Conservation (phyloP, 1,284 basidiomycete genomes). For the Meripilus lineatus region DNA sequence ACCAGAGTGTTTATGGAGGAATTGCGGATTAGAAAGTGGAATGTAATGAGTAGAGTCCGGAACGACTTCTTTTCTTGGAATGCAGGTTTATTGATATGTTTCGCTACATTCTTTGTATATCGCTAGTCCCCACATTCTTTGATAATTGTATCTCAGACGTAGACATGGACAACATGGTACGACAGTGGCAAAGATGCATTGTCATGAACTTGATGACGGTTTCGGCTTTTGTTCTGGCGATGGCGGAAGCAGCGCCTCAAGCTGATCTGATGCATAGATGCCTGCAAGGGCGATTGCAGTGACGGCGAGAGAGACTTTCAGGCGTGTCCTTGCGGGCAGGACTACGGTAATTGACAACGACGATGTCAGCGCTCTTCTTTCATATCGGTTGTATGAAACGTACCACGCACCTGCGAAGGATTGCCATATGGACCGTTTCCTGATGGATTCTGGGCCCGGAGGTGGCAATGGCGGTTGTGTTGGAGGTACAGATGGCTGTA, state of each 20-base stretch:
- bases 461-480: not conserved
- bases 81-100: no score
- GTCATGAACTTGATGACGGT: not conserved
- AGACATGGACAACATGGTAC: not conserved
- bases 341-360: constrained; percentile 37
- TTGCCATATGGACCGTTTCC: constrained; percentile 27
- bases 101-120: no score
- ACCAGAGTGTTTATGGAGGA: constrained; percentile 10
- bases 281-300: constrained; percentile 50
- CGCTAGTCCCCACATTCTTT: not conserved
- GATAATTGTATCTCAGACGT: not conserved
- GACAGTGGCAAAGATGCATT: not conserved
- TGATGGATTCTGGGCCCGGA: not conserved
- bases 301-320: constrained; percentile 51
- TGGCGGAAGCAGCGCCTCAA: constrained; percentile 43
- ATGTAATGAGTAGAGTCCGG: not conserved
- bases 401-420: constrained; percentile 29
- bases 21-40: constrained; percentile 5
- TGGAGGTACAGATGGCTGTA: not conserved
- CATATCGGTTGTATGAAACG: not conserved
- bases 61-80: not conserved
- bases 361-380: not conserved
- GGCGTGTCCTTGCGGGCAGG: constrained; percentile 53
- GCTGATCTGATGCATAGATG: constrained; percentile 47
- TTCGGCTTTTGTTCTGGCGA: no score